phyloP scores from a whole-genome alignment of 352 stramenopile species.

The Aphanomyces stellatus region DNA sequence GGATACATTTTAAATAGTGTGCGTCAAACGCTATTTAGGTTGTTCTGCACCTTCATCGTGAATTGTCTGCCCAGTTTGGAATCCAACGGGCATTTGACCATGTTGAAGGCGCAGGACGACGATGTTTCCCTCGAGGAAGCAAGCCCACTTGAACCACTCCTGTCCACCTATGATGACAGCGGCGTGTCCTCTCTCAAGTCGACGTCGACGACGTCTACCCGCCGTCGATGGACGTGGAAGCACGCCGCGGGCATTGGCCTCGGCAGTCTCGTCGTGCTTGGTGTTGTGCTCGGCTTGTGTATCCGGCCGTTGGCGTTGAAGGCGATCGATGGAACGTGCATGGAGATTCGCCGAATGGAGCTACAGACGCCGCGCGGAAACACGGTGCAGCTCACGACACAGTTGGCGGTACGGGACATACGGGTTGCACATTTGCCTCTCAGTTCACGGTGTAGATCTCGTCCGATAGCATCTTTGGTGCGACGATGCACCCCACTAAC shows the following conservation, averaged over 20 bases:
- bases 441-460: constrained; percentile 3
- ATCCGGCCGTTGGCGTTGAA: constrained; percentile 7
- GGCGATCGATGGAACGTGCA: background rate
- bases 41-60: too few relatives aligned
- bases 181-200: background rate
- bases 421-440: too few relatives aligned
- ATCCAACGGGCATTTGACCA: background rate
- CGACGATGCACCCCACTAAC: background rate
- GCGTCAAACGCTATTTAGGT: background rate
- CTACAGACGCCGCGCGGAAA: background rate
- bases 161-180: background rate
- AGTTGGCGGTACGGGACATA: constrained; percentile 1
- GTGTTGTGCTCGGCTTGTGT: background rate
- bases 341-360: constrained; percentile 14
- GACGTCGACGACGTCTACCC: background rate
- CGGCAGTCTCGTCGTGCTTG: background rate
- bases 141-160: background rate
- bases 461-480: constrained; percentile 15
- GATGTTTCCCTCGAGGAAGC: background rate
- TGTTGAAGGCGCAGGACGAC: background rate
- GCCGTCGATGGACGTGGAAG: constrained; percentile 8
- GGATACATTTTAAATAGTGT: too few relatives aligned
- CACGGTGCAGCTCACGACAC: constrained; percentile 1
- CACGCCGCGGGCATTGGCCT: background rate
- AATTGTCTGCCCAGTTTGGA: background rate